Conservation (phyloP, 75 land plant species). For the Pinus tabuliformis region DNA sequence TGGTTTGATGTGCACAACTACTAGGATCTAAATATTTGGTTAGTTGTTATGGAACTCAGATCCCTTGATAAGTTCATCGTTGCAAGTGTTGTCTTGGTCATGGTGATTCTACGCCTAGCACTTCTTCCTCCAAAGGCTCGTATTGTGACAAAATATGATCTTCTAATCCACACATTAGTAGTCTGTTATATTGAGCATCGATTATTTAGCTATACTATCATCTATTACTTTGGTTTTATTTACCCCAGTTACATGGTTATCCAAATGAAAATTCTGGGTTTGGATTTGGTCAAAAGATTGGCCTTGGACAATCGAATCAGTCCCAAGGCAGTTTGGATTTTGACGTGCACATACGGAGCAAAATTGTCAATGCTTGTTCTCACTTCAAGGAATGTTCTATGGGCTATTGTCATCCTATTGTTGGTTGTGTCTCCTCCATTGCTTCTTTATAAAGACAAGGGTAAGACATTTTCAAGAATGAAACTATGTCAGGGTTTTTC, state of each 20-base stretch:
- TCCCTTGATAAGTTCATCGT: constrained; percentile 80
- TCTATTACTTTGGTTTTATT: constrained; percentile 77
- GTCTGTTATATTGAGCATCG: constrained; percentile 86
- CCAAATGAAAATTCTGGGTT: constrained; percentile 70
- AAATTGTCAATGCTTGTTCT: constrained; percentile 92
- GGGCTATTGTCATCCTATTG: constrained; percentile 72
- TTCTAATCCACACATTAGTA: constrained; percentile 75
- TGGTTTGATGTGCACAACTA: constrained; percentile 97
- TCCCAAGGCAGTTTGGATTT: constrained; percentile 73
- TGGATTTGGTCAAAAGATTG: constrained; percentile 73
- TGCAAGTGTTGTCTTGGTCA: constrained; percentile 65
- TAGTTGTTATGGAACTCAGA: constrained; percentile 85
- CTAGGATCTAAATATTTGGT: constrained; percentile 95
- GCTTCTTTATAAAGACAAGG: constrained; percentile 88
- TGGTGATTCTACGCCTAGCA: constrained; percentile 88
- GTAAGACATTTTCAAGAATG: constrained; percentile 80
- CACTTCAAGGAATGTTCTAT: constrained; percentile 63
- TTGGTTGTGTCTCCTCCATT: constrained; percentile 90
- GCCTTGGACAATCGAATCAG: constrained; percentile 69
- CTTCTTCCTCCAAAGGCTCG: constrained; percentile 70
- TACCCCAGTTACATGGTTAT: constrained; percentile 98
- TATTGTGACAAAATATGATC: constrained; percentile 63
- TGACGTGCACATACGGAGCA: constrained; percentile 76
- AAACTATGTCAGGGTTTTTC: constrained; percentile 87
- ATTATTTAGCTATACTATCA: constrained; percentile 63